phyloP scores from a whole-genome alignment of 1,139 yeast genomes.

The Suhomyces bribrorum region DNA sequence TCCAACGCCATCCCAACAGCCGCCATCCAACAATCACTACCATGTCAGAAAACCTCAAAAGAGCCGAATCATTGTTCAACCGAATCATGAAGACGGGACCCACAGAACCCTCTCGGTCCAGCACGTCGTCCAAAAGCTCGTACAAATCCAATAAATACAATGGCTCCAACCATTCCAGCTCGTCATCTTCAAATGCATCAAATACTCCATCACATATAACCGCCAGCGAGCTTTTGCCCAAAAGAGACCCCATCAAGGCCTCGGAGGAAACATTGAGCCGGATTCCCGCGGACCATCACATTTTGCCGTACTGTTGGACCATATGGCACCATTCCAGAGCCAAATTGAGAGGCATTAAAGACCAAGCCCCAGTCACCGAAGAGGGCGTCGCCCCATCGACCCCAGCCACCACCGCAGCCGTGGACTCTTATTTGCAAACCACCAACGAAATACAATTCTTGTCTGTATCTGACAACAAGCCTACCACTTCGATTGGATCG shows the following conservation, averaged over 20 bases:
- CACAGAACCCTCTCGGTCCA: conserved; percentile 4
- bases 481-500: conserved; percentile 40
- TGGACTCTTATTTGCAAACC: conserved; percentile 44
- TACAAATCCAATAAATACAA: conserved; percentile 6
- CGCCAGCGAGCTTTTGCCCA: conserved; percentile 29
- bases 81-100: conserved; percentile 44
- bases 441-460: conserved; percentile 41
- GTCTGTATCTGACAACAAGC: conserved; percentile 10
- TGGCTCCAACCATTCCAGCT: conserved; percentile 6
- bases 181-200: not conserved
- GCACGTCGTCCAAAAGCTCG: conserved; percentile 2
- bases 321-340: conserved; percentile 48
- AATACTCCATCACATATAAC: conserved; percentile 8
- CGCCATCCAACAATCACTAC: conserved; percentile 4
- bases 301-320: conserved; percentile 52
- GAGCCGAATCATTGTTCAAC: conserved; percentile 52
- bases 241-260: conserved; percentile 35
- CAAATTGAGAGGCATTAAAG: conserved; percentile 24
- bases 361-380: conserved; percentile 16
- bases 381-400: conserved; percentile 15
- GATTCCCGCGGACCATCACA: conserved; percentile 37
- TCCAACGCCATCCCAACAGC: not conserved
- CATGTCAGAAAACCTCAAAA: conserved; percentile 52
- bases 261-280: conserved; percentile 34
- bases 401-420: conserved; percentile 25